Base-by-base conservation (phyloP, 2,329 filamentous ascomycete genomes). In the Phialocephala sp. region DNA sequence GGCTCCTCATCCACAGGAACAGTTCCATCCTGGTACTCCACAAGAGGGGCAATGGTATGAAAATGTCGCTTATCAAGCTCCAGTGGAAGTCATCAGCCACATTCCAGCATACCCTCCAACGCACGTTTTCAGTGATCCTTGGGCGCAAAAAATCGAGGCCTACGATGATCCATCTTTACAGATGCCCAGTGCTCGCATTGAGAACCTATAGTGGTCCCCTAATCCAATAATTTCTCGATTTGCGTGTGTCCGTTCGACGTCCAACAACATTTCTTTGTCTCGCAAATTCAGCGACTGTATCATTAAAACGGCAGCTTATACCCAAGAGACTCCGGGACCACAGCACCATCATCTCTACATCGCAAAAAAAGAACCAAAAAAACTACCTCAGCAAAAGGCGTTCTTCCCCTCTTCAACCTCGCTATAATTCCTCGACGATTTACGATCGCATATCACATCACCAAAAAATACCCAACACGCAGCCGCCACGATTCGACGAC, bases 141-240 rank as follows among this genome's bases (percentile, higher is more conserved):
- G 85, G 81, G 77, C 73, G 15, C 79, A 81, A 50, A 88, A 89
- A 78, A 77, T 85, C 27, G 86, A 88, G 69, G 59, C 69, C 1
- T 87, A 82, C 64, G 85, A 85, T 47, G 85, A 88, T 67, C 80
- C 83, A 22, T 80, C 82, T 11, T 82, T 88, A 78, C 85, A 87
- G 75, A 80, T 89, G 76, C 87, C 86, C 12, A 87, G 85, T 72
- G 83, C 81, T 50, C 80, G 86, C 59, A 83, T 89, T 68, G 84
- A 86, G 69, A 83, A 78, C 66, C 79, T 89, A 78, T 88, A 77
- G 80, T 57, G 20, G 27, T 39, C 20, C 43, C 14, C 24, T 35
- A 32, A 56, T 58, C 11, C 32, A 24, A 15, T 59, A 55, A 61
- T 47, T 45, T 56, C 37, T 45, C 65, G 59, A 41, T 56, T 57